Base-by-base conservation (phyloP, 164 flowering plant genomes). In the Aristolochia californica region DNA sequence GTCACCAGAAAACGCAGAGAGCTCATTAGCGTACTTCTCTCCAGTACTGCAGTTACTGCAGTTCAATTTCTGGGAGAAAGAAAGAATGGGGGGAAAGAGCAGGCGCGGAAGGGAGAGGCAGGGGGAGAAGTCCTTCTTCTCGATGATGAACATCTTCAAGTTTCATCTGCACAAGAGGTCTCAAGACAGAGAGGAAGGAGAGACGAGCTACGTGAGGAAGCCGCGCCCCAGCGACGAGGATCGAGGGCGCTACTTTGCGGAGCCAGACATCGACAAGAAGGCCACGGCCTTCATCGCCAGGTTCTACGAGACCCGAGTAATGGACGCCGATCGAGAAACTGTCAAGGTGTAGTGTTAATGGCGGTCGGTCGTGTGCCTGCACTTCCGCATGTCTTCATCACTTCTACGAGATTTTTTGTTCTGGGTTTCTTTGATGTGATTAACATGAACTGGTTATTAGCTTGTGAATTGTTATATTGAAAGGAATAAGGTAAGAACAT, bases 261-360 rank as follows among this genome's bases (percentile, higher is more conserved):
- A 60, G 27, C 62, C 62, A 8, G 55, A 60, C 25, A 60, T 60
- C 7, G 55, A 60, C 47, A 43, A 38, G 55, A 60, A 50, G 38
- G 62, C 56, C 50, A 17, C 56, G 17, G 62, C 49, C 24, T 60
- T 26, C 62, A 60, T 60, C 14, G 55, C 56, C 45, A 60, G 22
- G n/a, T 60, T 60, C 62, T 38, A 60, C 30, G 22, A 18, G 12
- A 24, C 21, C 43, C 56, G 56, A 2, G 43, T 54, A 10, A 30
- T 30, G 43, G 43, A 54, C 56, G 14, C 56, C 34, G 56, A 54
- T 21, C n/a, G 56, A 12, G 21, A 26, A 24, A 34, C 40, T 12
- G 40, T 34, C 40, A 34, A 34, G 40, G 40, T 34, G 11, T 34
- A 34, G 10, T 1, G n/a, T n/a, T n/a, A n/a, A n/a, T n/a, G n/a